Evolutionary conservation across 306 rosid genomes (phyloP), one percentile per base, ranked within the genome.

Genomic region (Elaeagnus macrophylla): DNA sequence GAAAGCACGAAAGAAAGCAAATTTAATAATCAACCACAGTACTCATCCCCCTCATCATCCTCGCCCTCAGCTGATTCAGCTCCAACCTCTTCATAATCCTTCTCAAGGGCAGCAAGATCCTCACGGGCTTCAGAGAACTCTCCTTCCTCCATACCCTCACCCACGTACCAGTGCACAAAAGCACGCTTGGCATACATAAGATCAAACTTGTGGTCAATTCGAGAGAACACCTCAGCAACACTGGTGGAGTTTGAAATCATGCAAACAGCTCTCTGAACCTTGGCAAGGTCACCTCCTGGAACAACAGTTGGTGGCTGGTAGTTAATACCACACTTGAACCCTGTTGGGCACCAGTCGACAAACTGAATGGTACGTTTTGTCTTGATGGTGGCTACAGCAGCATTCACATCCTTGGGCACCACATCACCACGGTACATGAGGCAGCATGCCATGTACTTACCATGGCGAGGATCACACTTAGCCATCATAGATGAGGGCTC

Each of bases 401-500:
- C 97, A 14, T 89, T 89, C 25, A 85, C 95, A 6, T 89, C 97
- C 65, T 89, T 89, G 25, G 97, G 97, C 7, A 89, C 97, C 12
- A 89, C 97, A 41, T 89, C 95, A 46, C 97, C 97, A 49, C 97
- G 83, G 80, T 89, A 89, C 97, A 85, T 89, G 54, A 89, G 75
- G 59, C 97, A 89, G 65, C 97, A 89, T 3, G 95, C 95, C 95
- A 85, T 89, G 75, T 89, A 89, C 77, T 89, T 89, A 3, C 95
- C 95, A 11, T 83, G 95, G 66, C 95, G 95, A 39, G 97, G 97
- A 12, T 89, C 97, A 17, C 95, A 89, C 80, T 89, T 89, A 44
- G 95, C 97, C 97, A 83, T 89, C 97, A 89, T 85, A 32, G 95
- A 89, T 0, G 97, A 89, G 25, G 95, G 97, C 73, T 89, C 95